Evolutionary conservation across 352 stramenopile genomes (phyloP).

Genomic region (Phytophthora brassicae): DNA sequence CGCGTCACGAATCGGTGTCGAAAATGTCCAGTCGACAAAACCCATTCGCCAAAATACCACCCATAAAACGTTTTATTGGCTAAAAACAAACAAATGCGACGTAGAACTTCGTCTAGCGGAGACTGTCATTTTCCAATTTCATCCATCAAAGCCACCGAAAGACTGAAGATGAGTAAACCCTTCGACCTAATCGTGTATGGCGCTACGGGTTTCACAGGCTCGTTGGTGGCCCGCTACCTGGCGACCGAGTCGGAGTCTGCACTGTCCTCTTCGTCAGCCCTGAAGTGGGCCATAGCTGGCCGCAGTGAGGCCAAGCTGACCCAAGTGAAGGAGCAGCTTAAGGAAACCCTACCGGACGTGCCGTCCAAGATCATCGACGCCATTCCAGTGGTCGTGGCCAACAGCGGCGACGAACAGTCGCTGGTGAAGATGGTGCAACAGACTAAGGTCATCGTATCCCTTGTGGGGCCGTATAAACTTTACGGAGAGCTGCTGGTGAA

Average conservation of each 20-base stretch:
- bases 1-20: constrained; percentile 8
- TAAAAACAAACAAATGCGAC: constrained; percentile 4
- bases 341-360: constrained; percentile 45
- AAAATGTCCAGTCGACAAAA: constrained; percentile 22
- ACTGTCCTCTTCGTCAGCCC: constrained; percentile 13
- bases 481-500: constrained; percentile 87
- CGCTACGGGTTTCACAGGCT: constrained; percentile 89
- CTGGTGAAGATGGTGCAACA: constrained; percentile 75
- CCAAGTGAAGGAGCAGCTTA: constrained; percentile 54
- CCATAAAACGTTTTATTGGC: constrained; percentile 12
- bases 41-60: constrained; percentile 3
- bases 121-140: constrained; percentile 9
- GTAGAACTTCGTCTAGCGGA: no score
- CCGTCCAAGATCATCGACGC: constrained; percentile 40
- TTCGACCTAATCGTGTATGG: constrained; percentile 85
- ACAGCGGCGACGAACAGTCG: constrained; percentile 56
- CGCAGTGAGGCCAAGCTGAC: constrained; percentile 77
- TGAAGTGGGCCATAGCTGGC: constrained; percentile 90
- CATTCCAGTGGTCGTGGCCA: constrained; percentile 53
- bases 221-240: constrained; percentile 70
- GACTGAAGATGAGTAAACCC: constrained; percentile 34
- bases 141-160: no score
- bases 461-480: constrained; percentile 87
- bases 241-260: constrained; percentile 48
- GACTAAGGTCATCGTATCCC: constrained; percentile 76